Evolutionary conservation across 768 basidiomycete species (phyloP).

Genomic region (Serendipita sp.): DNA sequence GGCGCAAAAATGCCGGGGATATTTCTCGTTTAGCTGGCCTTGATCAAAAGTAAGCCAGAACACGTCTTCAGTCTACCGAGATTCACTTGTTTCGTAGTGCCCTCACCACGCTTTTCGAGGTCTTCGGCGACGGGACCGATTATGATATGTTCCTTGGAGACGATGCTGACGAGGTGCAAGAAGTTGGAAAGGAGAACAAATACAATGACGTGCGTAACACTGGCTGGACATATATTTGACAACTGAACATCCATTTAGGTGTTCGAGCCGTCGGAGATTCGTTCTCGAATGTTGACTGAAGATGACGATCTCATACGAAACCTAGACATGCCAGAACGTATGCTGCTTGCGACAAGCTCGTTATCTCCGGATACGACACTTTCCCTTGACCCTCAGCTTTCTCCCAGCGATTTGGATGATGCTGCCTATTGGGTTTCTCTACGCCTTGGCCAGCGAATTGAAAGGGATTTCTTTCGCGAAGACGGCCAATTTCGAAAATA

Average conservation of each 20-base stretch:
- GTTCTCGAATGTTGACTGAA: conserved; percentile 72
- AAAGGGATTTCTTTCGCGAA: conserved; percentile 52
- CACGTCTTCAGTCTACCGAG: background rate
- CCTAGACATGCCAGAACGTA: conserved; percentile 86
- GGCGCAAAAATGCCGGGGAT: conserved; percentile 48
- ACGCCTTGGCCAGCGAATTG: conserved; percentile 56
- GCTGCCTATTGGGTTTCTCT: conserved; percentile 83
- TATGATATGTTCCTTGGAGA: conserved; percentile 89
- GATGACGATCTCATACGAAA: conserved; percentile 86
- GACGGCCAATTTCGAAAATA: conserved; percentile 46
- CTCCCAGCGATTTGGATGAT: conserved; percentile 55
- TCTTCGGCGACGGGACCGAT: conserved; percentile 92
- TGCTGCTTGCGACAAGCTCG: conserved; percentile 79
- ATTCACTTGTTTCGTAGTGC: conserved; percentile 10
- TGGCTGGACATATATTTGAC: conserved; percentile 14
- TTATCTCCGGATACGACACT: conserved; percentile 51
- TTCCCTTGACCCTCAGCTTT: conserved; percentile 45
- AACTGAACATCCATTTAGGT: conserved; percentile 36
- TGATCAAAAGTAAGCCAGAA: conserved; percentile 54
- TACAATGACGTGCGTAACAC: conserved; percentile 57
- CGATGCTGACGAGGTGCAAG: conserved; percentile 45
- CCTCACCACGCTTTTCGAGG: conserved; percentile 67
- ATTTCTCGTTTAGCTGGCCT: conserved; percentile 64
- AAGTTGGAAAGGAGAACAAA: conserved; percentile 61
- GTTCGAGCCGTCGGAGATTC: conserved; percentile 95